Evolutionary conservation across 805 yeast genomes (phyloP), one percentile per base, ranked within the genome.

Genomic region (Barnettozyma salicaria): DNA sequence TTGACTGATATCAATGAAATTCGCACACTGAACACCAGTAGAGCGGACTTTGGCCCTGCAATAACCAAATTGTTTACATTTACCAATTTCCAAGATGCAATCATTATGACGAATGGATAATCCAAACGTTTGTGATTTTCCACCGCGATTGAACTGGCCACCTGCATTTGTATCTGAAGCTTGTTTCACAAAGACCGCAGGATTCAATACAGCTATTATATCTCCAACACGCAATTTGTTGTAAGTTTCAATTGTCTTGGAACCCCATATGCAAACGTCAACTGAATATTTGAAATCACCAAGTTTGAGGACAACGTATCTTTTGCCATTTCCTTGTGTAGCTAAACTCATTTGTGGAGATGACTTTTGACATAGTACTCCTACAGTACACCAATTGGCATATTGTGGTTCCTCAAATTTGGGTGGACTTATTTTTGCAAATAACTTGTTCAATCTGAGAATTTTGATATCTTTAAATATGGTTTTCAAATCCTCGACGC

Each of bases 331-430:
- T 0, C 49, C 48, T 5, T 52, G 61, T 11, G 66, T 45, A 0
- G 84, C 63, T 6, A 30, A 20, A 9, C 37, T 34, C 4, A 61
- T 56, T 44, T 68, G 65, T 4, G 80, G 67, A 7, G 66, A 73
- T 5, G 77, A 63, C 50, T 87, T 87, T 16, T 55, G 51, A 5
- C 76, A 62, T 0, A 89, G 64, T 3, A 84, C 66, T 1, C 95
- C 97, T n/a, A 80, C 50, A 2, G 78, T 70, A n/a, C 80, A 79
- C 82, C 87, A 88, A 53, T 89, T 88, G 4, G 80, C 60, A 49
- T 80, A 79, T 23, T 61, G 60, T 0, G 96, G 95, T 32, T 82
- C 82, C 6, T 60, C 54, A 52, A 72, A 88, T 16, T 73, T 64
- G 0, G 95, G 92, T 2, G 92, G 80, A 20, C 56, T 46, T 1